Base-by-base conservation (phyloP, 139 green algal genomes). In the Closterium sp. region DNA sequence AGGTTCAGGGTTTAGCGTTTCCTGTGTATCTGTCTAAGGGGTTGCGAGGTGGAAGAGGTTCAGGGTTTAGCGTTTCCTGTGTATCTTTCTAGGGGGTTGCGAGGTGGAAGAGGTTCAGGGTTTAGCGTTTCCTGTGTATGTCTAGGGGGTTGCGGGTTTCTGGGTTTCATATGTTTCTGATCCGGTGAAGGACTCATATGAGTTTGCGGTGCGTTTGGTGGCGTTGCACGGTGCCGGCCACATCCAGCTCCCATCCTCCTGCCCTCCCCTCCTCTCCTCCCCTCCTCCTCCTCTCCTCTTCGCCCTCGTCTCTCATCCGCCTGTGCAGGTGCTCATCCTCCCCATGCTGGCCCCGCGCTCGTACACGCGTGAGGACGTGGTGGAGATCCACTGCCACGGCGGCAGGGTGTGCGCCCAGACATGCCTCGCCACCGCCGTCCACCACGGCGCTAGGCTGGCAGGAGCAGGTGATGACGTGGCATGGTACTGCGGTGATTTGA, bases 331-430 rank as follows among this genome's bases (percentile, higher is more conserved):
- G 84, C 92, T 99, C 83, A 21, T 96, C 87, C 87, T 99, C 31
- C 92, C 93, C 25, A 98, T 99, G 96, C 95, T 96, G 38, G 94
- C 90, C 0, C 97, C 97, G 0, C 94, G 96, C 33, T 99, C 97
- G 0, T 99, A 98, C 95, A 99, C 98, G 0, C 85, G 95, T 7
- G 98, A 99, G 91, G 98, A 99, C 91, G 98, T 99, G 23, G 92
- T 99, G 0, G 98, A 99, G 94, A 85, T 99, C 4, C 98, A 99
- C 90, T 96, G 93, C 7, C 98, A 99, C 93, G 98, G 98, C 12
- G 97, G 98, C 34, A 93, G 92, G 28, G 95, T 99, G 69, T 98
- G 95, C 93, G 96, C 95, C 0, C 90, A 91, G 34, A 89, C 97
- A 0, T 97, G 98, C 88, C 92, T 99, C 93, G 83, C 95, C 31